Base-by-base conservation (phyloP, 2,329 filamentous ascomycete genomes). In the Stagonosporopsis tanaceti region DNA sequence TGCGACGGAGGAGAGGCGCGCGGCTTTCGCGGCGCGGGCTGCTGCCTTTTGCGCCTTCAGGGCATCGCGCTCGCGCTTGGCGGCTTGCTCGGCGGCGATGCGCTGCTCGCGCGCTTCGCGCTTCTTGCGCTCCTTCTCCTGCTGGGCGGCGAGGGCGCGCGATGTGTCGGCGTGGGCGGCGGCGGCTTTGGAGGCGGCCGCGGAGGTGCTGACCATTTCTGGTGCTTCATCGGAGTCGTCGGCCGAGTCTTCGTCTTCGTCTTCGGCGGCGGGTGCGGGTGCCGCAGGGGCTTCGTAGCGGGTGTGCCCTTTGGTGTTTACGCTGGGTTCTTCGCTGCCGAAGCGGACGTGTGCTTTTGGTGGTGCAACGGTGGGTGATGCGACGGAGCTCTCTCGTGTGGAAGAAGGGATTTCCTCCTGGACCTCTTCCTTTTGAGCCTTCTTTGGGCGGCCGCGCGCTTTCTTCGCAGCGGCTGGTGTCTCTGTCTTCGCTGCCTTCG, bases 181-280 rank as follows among this genome's bases (percentile, higher is more conserved):
- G 40, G 66, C 64, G 12, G 67, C 67, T 57, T 71, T 69, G 3
- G 66, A 64, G 15, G 65, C 60, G 5, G 74, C 75, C 6, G 69
- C 63, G 1, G 69, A 68, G 20, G 70, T 69, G 8, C 72, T 75
- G 47, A 77, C 67, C 14, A 71, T 65, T 47, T 77, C 76, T n/a
- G 76, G 75, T 6, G 74, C 75, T 59, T 76, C 74, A 53, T 76
- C 76, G 0, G 74, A 73, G 60, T 76, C 74, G 60, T 62, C 70
- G 30, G 58, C 68, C 14, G 67, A 65, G 54, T 69, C 68, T 15
- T 73, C 67, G 11, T 66, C 62, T 22, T 61, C 48, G 9, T 56
- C 53, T 38, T 41, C 46, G 22, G 46, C 47, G 27, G 27, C 15
- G 41, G 27, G 22, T 28, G 40, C 17, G 15, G 51, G 50, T 25